These are phyloP conservation scores for Septoria linicola DNA, from an alignment of 2,329 filamentous ascomycete genomes.

Conservation along the genomic window DNA sequence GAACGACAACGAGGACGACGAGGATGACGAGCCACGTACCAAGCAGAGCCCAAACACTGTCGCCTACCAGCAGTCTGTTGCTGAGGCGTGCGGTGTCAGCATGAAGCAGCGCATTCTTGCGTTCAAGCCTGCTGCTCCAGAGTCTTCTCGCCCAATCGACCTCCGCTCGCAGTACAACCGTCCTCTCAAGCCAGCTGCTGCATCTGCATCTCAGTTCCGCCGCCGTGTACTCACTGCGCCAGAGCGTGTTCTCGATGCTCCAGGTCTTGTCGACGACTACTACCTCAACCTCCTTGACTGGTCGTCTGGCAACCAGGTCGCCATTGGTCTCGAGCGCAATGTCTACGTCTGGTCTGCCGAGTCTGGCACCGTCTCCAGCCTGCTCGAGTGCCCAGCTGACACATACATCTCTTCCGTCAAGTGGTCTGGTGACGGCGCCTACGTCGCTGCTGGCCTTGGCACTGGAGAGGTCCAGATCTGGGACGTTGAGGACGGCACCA, in stretches of 20 bases:
- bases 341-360: slow-evolving; percentile 99
- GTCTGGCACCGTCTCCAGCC: slow-evolving; percentile 80
- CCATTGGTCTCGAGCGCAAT: slow-evolving; percentile 92
- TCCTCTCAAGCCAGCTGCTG: slow-evolving; percentile 74
- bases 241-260: slow-evolving; percentile 93
- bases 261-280: slow-evolving; percentile 95
- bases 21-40: slow-evolving; percentile 58
- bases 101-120: slow-evolving; percentile 93
- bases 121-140: slow-evolving; percentile 97
- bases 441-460: slow-evolving; percentile 91
- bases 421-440: slow-evolving; percentile 96
- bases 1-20: slow-evolving; percentile 71
- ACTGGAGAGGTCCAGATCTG: slow-evolving; percentile 98
- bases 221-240: slow-evolving; percentile 91
- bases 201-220: slow-evolving; percentile 78
- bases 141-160: slow-evolving; percentile 97
- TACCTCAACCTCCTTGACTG: slow-evolving; percentile 98
- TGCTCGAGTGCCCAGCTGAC: slow-evolving; percentile 83
- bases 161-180: slow-evolving; percentile 97
- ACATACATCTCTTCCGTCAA: slow-evolving; percentile 98
- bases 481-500: slow-evolving; percentile 92
- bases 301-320: slow-evolving; percentile 96
- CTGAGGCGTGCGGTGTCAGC: slow-evolving; percentile 86
- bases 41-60: slow-evolving; percentile 83
- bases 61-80: slow-evolving; percentile 88